A percentile compares a stretch with the other conserved stretches of the same genome.
These are phyloP conservation scores for Pythium apleroticum DNA, from an alignment of 352 stramenopile genomes.

Conservation along the genomic window DNA sequence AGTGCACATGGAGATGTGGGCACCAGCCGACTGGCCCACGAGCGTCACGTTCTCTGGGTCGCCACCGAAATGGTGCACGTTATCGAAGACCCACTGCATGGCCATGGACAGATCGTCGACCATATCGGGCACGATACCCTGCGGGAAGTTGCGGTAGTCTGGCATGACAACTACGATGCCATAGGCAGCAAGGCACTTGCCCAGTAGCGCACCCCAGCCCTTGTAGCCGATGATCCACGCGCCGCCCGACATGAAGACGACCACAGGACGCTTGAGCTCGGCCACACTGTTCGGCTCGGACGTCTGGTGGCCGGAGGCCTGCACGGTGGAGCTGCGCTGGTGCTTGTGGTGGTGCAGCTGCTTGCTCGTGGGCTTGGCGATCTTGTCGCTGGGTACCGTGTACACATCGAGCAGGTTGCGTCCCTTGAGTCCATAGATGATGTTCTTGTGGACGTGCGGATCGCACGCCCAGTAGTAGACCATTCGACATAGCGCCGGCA, in stretches of 20 bases:
- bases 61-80: slow-evolving; percentile 83
- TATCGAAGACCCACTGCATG: slow-evolving; percentile 88
- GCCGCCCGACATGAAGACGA: slow-evolving; percentile 90
- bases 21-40: slow-evolving; percentile 88
- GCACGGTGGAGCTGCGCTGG: slow-evolving; percentile 14
- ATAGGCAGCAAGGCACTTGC: slow-evolving; percentile 63
- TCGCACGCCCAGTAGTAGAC: slow-evolving; percentile 58
- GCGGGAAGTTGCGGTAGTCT: slow-evolving; percentile 92
- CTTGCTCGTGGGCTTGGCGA: slow-evolving; percentile 20
- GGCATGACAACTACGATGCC: slow-evolving; percentile 89
- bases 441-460: slow-evolving; percentile 72
- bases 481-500: slow-evolving; percentile 55
- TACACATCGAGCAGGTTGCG: slow-evolving; percentile 90
- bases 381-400: slow-evolving; percentile 36
- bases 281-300: not conserved
- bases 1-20: slow-evolving; percentile 80
- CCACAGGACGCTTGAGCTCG: slow-evolving; percentile 48
- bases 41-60: slow-evolving; percentile 83
- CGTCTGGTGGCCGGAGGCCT: slow-evolving; percentile 4
- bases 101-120: slow-evolving; percentile 81
- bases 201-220: slow-evolving; percentile 88
- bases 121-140: slow-evolving; percentile 88
- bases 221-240: slow-evolving; percentile 95
- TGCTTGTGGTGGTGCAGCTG: slow-evolving; percentile 22
- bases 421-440: slow-evolving; percentile 71